Conservation (phyloP, 352 stramenopile genomes). For the Phytophthora tubulina region DNA sequence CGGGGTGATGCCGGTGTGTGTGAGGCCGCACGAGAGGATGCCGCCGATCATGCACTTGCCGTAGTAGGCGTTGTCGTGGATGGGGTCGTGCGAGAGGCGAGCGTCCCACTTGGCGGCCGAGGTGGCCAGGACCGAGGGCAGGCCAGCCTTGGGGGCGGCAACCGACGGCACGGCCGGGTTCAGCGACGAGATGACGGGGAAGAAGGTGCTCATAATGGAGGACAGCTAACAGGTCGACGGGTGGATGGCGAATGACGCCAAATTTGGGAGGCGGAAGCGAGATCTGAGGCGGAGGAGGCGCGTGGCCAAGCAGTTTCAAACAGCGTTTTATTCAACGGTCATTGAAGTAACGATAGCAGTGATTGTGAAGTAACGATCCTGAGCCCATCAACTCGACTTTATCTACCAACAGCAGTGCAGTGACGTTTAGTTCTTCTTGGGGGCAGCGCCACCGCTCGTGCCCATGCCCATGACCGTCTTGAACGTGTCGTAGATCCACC, state of each 20-base stretch:
- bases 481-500: constrained; percentile 97
- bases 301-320: constrained; percentile 45
- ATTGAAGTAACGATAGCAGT: constrained; percentile 20
- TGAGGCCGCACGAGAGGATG: constrained; percentile 93
- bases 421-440: constrained; percentile 65
- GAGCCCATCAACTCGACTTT: neutral
- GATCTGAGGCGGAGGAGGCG: constrained; percentile 32
- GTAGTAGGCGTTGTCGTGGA: constrained; percentile 94
- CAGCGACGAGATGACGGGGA: constrained; percentile 78
- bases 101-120: constrained; percentile 87
- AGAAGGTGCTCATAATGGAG: constrained; percentile 76
- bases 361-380: neutral
- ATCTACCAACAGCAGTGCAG: neutral
- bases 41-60: constrained; percentile 95
- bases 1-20: constrained; percentile 93
- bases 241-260: constrained; percentile 74
- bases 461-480: constrained; percentile 93
- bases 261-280: constrained; percentile 18
- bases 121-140: constrained; percentile 69
- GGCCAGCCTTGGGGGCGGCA: constrained; percentile 44
- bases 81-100: constrained; percentile 78
- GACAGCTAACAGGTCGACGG: constrained; percentile 47
- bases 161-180: constrained; percentile 63
- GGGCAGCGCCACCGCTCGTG: constrained; percentile 81
- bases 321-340: constrained; percentile 16